A percentile compares a stretch with the other conserved stretches of the same genome.
These are phyloP conservation scores for Beta lomatogona DNA, from an alignment of 179 eudicot species.

Conservation along the genomic window DNA sequence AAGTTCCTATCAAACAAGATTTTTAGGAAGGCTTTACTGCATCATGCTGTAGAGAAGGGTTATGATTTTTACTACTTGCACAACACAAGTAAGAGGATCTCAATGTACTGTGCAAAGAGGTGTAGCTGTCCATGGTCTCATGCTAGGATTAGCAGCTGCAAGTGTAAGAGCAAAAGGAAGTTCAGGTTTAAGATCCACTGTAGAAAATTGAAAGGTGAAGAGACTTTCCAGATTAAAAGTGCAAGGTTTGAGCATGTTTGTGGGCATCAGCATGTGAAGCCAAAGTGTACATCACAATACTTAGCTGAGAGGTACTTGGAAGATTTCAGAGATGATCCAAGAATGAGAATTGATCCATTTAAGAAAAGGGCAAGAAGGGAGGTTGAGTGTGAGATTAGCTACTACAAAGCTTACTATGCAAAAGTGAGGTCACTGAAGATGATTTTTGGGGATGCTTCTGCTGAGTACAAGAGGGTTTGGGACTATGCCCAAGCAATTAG, in stretches of 20 bases:
- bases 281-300: neutral
- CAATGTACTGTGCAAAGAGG: neutral
- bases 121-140: neutral
- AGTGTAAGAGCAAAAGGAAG: neutral
- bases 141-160: too few relatives aligned
- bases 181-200: neutral
- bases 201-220: neutral
- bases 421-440: neutral
- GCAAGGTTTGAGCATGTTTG: neutral
- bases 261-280: neutral
- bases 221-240: neutral
- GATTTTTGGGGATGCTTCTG: neutral
- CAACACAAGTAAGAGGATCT: neutral
- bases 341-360: neutral
- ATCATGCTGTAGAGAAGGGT: neutral
- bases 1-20: neutral
- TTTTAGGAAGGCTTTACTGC: neutral
- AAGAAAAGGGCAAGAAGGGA: neutral
- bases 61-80: constrained; percentile 3
- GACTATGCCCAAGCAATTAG: neutral
- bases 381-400: neutral
- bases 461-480: neutral
- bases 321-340: neutral
- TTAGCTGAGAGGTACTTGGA: constrained; percentile 9
- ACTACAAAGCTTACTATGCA: neutral